Evolutionary conservation across 1,284 basidiomycete genomes (phyloP).

Genomic region (Chiua sp.): DNA sequence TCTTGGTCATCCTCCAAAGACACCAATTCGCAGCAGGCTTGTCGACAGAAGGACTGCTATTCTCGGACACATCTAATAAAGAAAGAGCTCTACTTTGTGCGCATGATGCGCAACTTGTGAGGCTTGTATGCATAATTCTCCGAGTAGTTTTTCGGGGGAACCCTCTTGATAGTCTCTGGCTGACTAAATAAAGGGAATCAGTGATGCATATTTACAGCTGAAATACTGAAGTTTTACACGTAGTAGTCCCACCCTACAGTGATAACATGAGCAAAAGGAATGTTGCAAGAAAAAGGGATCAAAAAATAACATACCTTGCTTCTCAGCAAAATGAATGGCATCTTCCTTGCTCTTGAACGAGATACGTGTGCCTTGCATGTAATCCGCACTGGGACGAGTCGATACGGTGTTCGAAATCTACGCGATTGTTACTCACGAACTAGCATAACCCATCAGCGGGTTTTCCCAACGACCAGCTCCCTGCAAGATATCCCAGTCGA

Average conservation of each 20-base stretch:
- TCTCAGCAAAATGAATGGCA: constrained; percentile 93
- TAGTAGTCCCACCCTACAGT: constrained; percentile 77
- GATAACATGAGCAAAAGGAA: neutral
- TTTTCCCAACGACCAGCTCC: constrained; percentile 97
- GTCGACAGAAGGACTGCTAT: neutral
- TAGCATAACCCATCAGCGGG: constrained; percentile 98
- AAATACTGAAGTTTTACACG: constrained; percentile 53
- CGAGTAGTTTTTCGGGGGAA: constrained; percentile 91
- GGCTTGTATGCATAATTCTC: constrained; percentile 92
- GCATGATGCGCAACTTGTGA: constrained; percentile 82
- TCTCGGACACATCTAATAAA: constrained; percentile 7
- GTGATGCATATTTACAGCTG: constrained; percentile 5
- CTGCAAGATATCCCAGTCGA: constrained; percentile 93
- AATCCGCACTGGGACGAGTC: constrained; percentile 78
- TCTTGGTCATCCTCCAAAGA: neutral
- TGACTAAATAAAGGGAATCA: constrained; percentile 52
- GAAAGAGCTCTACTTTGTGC: constrained; percentile 82
- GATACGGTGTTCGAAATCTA: neutral
- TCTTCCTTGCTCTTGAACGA: constrained; percentile 92
- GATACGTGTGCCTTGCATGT: constrained; percentile 93
- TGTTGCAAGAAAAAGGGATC: neutral
- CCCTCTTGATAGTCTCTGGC: constrained; percentile 68
- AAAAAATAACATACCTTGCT: constrained; percentile 67
- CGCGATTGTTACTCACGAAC: constrained; percentile 65
- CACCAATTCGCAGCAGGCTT: no score